Conservation (phyloP, 1,284 basidiomycete species). For the Ceratobasidium sp. region DNA sequence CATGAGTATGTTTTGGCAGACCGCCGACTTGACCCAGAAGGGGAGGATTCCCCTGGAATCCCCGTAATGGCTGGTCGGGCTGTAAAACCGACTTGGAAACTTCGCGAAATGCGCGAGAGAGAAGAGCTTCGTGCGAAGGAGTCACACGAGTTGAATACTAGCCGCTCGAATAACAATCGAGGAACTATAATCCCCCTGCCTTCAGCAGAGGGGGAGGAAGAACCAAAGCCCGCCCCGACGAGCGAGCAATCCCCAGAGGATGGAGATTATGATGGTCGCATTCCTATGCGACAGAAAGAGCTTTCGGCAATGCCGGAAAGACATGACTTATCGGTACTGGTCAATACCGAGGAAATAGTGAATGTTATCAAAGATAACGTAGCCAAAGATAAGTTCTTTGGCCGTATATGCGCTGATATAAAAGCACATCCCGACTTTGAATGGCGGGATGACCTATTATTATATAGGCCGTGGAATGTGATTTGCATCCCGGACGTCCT, state of each 20-base stretch:
- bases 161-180: constrained; percentile 16
- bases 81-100: constrained; percentile 12
- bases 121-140: constrained; percentile 10
- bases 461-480: no score
- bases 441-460: no score
- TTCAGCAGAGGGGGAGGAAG: background rate
- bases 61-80: constrained; percentile 37
- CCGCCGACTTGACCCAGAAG: constrained; percentile 46
- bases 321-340: background rate
- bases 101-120: background rate
- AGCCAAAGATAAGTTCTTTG: constrained; percentile 33
- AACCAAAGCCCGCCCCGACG: background rate
- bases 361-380: constrained; percentile 41
- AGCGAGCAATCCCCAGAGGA: background rate
- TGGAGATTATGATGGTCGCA: background rate
- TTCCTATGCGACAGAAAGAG: background rate
- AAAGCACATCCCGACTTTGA: no score
- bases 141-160: background rate
- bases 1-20: no score
- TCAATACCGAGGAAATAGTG: no score
- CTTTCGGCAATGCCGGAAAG: background rate
- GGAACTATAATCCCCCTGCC: background rate
- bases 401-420: constrained; percentile 1
- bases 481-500: no score
- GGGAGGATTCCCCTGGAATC: constrained; percentile 46